Base-by-base conservation (phyloP, 2,329 filamentous ascomycete genomes). In the Sporothrix humicola region DNA sequence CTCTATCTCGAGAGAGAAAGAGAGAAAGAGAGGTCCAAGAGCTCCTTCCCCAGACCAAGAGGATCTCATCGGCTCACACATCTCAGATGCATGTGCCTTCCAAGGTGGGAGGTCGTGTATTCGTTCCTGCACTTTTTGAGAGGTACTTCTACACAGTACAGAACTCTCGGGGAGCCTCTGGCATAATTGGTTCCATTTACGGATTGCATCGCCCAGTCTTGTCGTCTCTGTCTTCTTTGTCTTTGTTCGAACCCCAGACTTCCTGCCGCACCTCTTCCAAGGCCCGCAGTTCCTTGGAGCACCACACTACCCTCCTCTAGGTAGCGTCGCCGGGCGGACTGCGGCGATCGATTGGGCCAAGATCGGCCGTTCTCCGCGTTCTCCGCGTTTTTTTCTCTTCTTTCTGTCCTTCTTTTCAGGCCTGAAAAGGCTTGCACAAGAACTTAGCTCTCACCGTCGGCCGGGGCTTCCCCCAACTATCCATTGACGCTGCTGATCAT, bases 321-420 rank as follows among this genome's bases (percentile, higher is more conserved):
- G 68, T n/a, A 46, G 52, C 68, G 31, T 69, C 68, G 8, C 68
- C 68, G 68, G 68, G 26, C 68, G 31, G 68, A 69, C 68, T 69
- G 31, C 68, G 68, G 68, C 68, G 68, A 69, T 58, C 50, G 50
- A 46, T 17, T 52, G 37, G 42, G 66, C 17, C 26, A 54, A 42
- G 66, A 54, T 69, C 44, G 44, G 46, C 46, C 15, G 46, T 37
- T 52, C 66, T 54, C 65, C 65, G 65, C 46, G 12, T 68, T 69
- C 52, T 70, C 52, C 52, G 50, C 52, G 68, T 70, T 58, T 70
- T 46, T 20, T 5, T n/a, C 23, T 56, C 8, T 20, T 69, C 12
- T 56, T 31, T n/a, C n/a, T n/a, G n/a, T n/a, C n/a, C n/a, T n/a
- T n/a, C n/a, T 52, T 13, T 46, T 52, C 20, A 31, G 37, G 13